A percentile compares a stretch with the other conserved stretches of the same genome.
phyloP scores from a whole-genome alignment of 2,329 filamentous ascomycete species.

The Exophiala aquamarina region DNA sequence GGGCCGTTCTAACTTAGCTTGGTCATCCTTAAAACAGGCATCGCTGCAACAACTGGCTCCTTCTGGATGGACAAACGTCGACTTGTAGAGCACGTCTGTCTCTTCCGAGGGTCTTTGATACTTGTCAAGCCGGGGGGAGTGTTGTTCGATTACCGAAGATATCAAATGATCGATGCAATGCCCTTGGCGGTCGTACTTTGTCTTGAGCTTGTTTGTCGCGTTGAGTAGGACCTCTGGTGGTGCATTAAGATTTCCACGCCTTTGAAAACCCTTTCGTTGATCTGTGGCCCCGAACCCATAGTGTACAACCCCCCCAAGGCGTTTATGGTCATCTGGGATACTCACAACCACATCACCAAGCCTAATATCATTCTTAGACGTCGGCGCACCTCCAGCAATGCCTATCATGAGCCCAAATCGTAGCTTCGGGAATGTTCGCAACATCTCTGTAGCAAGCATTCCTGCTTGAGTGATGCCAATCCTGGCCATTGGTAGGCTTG shows the following conservation, averaged over 20 bases:
- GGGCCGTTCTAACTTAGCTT: not conserved
- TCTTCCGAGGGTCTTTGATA: not conserved
- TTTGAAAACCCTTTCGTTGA: slow-evolving; percentile 21
- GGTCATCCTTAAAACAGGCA: not conserved
- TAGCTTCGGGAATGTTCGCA: slow-evolving; percentile 27
- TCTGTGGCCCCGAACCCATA: slow-evolving; percentile 5
- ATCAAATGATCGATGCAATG: not conserved
- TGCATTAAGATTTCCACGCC: slow-evolving; percentile 22
- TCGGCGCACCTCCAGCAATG: slow-evolving; percentile 27
- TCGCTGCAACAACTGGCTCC: slow-evolving; percentile 10
- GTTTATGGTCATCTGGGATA: slow-evolving; percentile 8
- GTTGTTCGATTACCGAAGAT: not conserved
- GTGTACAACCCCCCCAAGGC: slow-evolving; percentile 28
- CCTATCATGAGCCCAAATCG: slow-evolving; percentile 28
- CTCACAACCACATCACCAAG: slow-evolving; percentile 32
- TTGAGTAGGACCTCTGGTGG: slow-evolving; percentile 24
- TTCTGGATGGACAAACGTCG: not conserved
- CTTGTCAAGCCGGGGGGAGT: slow-evolving; percentile 1
- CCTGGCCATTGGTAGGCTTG: slow-evolving; percentile 21
- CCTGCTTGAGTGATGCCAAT: slow-evolving; percentile 28
- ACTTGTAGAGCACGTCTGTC: not conserved
- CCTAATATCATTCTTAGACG: slow-evolving; percentile 24
- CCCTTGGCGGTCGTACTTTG: slow-evolving; percentile 3
- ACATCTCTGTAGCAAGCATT: slow-evolving; percentile 25
- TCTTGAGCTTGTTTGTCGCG: slow-evolving; percentile 16